Base-by-base conservation (phyloP, 139 green algal species). In the Zygnema cylindricum region DNA sequence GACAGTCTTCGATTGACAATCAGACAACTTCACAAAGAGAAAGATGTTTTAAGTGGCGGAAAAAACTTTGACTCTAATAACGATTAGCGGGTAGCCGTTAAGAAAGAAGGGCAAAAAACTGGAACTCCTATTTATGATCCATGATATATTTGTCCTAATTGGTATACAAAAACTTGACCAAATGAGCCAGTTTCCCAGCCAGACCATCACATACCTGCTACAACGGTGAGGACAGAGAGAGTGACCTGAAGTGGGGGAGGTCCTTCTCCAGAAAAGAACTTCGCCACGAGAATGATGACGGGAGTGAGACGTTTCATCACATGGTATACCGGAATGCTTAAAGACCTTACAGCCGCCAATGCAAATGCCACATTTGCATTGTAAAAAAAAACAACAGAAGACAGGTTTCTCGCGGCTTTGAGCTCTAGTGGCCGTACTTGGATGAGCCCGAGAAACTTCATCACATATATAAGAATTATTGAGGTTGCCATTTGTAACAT, bases 351-450 rank as follows among this genome's bases (percentile, higher is more conserved):
- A 21, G 41, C 54, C 36, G 82, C 82, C 7, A 94, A 82, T 22
- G 90, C 91, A 69, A 92, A 93, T 32, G 79, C 91, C 11, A 93
- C 90, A 84, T 94, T 94, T 30, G 90, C 91, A 55, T 94, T 94
- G 85, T 94, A 94, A 30, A 94, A 86, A 42, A 93, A 73, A 23
- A 86, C 90, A 3, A 94, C 77, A 1, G 83, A 82, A 30, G 57
- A 32, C 23, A 92, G 69, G 1, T 41, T 35, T 22, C 54, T 41
- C 2, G 84, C 84, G n/a, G 42, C 42, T 21, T 79, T 54, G 32
- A 22, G 69, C 16, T 89, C 71, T 1, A 91, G 82, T 2, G 86
- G 86, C 38, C 30, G 23, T 3, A 91, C 30, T 43, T 49, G 30
- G 3, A 92, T 35, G 1, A 84, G 38, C 41, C 85, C 71, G 0